These are phyloP conservation scores for Pestalotiopsis sp. DNA, from an alignment of 2,329 filamentous ascomycete genomes.

Conservation along the genomic window DNA sequence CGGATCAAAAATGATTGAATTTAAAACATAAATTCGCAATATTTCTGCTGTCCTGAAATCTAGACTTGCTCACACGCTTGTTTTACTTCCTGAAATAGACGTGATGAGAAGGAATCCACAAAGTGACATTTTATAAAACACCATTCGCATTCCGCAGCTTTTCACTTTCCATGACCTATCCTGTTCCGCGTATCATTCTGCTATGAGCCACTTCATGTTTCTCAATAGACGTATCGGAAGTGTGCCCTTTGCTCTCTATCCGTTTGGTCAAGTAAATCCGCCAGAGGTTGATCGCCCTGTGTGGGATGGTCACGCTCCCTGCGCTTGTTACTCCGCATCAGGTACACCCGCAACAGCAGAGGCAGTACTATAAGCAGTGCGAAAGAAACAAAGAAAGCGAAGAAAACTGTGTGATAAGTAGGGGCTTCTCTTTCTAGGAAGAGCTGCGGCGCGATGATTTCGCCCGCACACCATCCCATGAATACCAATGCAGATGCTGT, in stretches of 20 bases:
- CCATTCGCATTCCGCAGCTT: background rate
- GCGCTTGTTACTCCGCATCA: background rate
- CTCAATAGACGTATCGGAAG: background rate
- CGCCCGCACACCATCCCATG: background rate
- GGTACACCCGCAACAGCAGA: background rate
- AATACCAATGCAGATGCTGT: conserved; percentile 35
- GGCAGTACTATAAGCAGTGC: too few species aligned
- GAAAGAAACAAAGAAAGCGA: conserved; percentile 23
- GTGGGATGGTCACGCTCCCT: background rate
- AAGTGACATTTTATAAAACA: background rate
- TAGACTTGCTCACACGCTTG: too few species aligned
- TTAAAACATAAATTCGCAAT: too few species aligned
- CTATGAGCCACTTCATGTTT: background rate
- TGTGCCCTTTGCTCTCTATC: background rate
- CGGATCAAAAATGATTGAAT: too few species aligned
- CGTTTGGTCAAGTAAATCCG: background rate
- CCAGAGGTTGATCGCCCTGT: background rate
- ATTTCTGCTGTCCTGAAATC: too few species aligned
- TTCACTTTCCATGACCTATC: background rate
- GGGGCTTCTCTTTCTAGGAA: background rate
- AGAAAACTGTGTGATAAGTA: background rate
- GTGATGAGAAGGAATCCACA: background rate
- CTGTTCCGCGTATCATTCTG: background rate
- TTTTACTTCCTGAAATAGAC: background rate
- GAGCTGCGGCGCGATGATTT: background rate